Conservation (phyloP, 179 eudicot species). For the Sideroxylon spinosum region DNA sequence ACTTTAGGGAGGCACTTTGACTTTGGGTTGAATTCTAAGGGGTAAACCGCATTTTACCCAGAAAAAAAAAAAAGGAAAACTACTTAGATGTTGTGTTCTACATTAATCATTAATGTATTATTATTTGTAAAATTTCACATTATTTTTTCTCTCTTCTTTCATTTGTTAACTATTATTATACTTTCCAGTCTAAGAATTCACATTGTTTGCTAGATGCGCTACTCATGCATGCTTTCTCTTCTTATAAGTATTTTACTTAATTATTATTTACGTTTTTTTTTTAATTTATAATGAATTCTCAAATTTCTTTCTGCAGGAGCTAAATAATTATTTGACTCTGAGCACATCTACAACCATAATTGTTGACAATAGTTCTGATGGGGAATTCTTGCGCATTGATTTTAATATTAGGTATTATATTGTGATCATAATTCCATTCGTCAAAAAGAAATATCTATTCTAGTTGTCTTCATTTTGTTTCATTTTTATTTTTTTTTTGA, state of each 20-base stretch:
- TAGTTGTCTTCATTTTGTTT: neutral
- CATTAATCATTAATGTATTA: neutral
- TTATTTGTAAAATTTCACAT: neutral
- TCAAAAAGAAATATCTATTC: neutral
- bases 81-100: neutral
- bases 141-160: neutral
- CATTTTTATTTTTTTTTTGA: neutral
- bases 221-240: neutral
- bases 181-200: neutral
- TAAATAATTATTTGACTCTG: constrained; percentile 63
- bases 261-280: neutral
- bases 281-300: neutral
- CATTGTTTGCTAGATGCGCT: neutral
- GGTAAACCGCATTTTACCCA: no score
- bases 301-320: constrained; percentile 56
- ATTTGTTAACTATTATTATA: neutral
- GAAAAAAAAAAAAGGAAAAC: no score
- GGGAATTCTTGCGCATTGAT: constrained; percentile 79
- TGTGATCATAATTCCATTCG: constrained; percentile 1
- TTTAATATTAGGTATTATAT: constrained; percentile 68
- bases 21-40: no score
- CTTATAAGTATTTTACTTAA: neutral
- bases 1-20: no score
- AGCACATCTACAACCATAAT: constrained; percentile 74
- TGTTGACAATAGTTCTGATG: constrained; percentile 88